Base-by-base conservation (phyloP, 495 filamentous ascomycete genomes). In the Pseudevernia furfuracea region DNA sequence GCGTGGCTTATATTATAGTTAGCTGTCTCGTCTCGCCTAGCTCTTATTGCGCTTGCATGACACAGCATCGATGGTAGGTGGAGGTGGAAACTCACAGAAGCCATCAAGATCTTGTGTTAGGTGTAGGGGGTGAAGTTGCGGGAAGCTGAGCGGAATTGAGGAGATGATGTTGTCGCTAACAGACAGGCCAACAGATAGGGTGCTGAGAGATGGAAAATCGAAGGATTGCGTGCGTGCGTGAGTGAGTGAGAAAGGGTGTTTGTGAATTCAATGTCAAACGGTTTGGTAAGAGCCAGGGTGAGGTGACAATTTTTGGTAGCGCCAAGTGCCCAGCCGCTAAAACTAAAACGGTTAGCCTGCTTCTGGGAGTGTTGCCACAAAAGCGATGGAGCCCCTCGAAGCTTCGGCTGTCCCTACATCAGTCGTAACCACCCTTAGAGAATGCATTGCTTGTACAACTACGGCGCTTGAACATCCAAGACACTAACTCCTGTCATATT, bases 61-160 rank as follows among this genome's bases (percentile, higher is more conserved):
- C 30, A 8, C 38, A 44, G 21, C 34, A 60, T 48, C 2, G 44
- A 32, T 8, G 59, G 23, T n/a, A 59, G 43, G 10, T 59, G 34
- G 19, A 58, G 39, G 6, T 12, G 38, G 28, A 32, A 36, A 70
- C 68, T 70, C 60, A 70, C 68, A 65, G 68, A 67, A 70, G 68
- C 68, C 68, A 70, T 70, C 28, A 63, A 65, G 61, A 44, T 52
- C 36, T 19, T 56, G 30, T 34, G 37, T 28, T 41, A 67, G 46
- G 30, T 32, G 65, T 59, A 53, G 30, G 44, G 36, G 38, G 32
- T 57, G 39, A 30, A 25, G 21, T 28, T 25, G 52, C 12, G 30
- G 38, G 4, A 9, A 34, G 30, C 52, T 21, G 39, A 37, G 53
- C 28, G 41, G 30, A 28, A 11, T 15, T 6, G 28, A 2, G 39